phyloP scores from a whole-genome alignment of 2,329 filamentous ascomycete genomes.

The Fusarium nodosum region DNA sequence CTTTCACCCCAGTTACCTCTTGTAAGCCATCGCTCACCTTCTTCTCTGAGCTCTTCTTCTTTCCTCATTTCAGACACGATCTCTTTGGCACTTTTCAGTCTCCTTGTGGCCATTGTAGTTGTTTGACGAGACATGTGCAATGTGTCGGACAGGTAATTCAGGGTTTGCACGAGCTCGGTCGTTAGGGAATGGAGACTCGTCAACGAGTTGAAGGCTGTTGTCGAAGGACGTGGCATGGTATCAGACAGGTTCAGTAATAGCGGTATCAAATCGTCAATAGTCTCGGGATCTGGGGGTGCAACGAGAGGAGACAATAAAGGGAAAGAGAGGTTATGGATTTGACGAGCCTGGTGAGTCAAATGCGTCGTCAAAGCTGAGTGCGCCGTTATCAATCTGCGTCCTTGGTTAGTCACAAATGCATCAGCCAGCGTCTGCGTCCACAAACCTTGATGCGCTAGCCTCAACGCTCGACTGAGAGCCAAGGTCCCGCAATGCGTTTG shows the following conservation, averaged over 20 bases:
- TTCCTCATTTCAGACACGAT: conserved; percentile 86
- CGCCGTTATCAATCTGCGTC: conserved; percentile 77
- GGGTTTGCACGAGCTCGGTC: conserved; percentile 79
- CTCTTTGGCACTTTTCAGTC: conserved; percentile 85
- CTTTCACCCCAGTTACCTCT: conserved; percentile 86
- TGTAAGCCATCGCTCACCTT: conserved; percentile 85
- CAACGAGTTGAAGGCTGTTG: conserved; percentile 74
- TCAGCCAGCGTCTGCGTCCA: neutral
- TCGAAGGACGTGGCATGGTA: conserved; percentile 74
- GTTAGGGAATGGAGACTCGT: conserved; percentile 78
- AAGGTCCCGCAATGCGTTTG: conserved; percentile 78
- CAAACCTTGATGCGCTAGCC: conserved; percentile 76
- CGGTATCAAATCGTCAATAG: conserved; percentile 77
- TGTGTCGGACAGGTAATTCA: conserved; percentile 90
- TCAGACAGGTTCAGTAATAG: conserved; percentile 75
- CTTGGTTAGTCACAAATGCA: conserved; percentile 30
- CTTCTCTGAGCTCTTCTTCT: conserved; percentile 85
- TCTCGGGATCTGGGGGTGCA: conserved; percentile 71
- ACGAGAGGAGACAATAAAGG: conserved; percentile 77
- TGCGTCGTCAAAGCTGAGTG: conserved; percentile 82
- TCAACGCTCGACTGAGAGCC: conserved; percentile 80
- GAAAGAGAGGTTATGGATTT: conserved; percentile 79
- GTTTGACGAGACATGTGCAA: conserved; percentile 95
- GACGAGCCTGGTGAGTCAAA: conserved; percentile 79
- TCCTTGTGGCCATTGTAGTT: conserved; percentile 82